These are phyloP conservation scores for Candida smagusa DNA, from an alignment of 1,139 yeast species.

Conservation along the genomic window DNA sequence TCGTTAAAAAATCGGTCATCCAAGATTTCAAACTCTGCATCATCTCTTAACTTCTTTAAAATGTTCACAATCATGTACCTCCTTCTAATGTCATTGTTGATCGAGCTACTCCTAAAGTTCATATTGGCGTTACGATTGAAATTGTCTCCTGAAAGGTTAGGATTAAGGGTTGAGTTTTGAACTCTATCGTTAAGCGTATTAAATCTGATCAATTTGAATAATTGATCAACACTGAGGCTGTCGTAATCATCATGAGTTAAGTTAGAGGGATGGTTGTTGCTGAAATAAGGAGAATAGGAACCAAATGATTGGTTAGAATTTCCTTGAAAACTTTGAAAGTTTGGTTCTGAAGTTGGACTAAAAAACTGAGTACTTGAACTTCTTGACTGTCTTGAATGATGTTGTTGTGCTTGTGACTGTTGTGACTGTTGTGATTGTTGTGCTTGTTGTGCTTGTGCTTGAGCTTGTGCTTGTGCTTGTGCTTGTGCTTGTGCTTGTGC, in stretches of 20 bases:
- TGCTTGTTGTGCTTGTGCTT: background rate
- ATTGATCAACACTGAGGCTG: conserved; percentile 34
- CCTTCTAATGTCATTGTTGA: conserved; percentile 33
- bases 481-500: conserved; percentile 6
- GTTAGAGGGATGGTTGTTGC: conserved; percentile 21
- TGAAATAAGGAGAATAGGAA: conserved; percentile 17
- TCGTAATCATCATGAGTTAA: conserved; percentile 43
- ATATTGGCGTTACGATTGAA: conserved; percentile 8
- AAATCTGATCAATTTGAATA: conserved; percentile 28
- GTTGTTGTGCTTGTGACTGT: background rate
- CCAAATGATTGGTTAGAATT: conserved; percentile 2
- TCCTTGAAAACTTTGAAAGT: background rate
- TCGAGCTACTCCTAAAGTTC: conserved; percentile 11
- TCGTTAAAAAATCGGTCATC: conserved; percentile 33
- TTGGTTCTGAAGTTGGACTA: background rate
- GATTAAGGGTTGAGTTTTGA: background rate
- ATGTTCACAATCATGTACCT: conserved; percentile 36
- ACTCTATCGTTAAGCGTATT: conserved; percentile 8
- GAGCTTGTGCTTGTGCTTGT: background rate
- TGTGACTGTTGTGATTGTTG: background rate
- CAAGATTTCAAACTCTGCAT: conserved; percentile 34
- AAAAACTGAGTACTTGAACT: background rate
- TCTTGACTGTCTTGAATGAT: background rate
- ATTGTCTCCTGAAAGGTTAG: conserved; percentile 1
- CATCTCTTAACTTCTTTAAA: conserved; percentile 37